phyloP scores from a whole-genome alignment of 352 stramenopile genomes.

The Chrysophaeum taylorii region DNA sequence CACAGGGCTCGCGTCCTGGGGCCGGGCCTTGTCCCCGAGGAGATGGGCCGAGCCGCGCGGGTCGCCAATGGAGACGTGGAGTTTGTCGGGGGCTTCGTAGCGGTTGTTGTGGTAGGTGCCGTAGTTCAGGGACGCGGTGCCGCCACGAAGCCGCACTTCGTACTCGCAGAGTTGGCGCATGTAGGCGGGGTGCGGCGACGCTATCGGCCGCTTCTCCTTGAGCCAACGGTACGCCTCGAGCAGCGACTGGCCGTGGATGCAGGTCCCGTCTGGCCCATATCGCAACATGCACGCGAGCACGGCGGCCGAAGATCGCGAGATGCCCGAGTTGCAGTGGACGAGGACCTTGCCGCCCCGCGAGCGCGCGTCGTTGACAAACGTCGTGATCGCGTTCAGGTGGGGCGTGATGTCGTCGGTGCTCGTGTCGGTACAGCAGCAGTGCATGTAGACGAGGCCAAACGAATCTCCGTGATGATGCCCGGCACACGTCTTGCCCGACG shows the following conservation, averaged over 20 bases:
- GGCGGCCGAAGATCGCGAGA: neutral
- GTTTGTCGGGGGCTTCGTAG: neutral
- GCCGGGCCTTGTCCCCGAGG: neutral
- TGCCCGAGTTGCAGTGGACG: constrained; percentile 15
- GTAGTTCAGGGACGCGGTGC: neutral
- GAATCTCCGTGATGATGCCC: too few species aligned
- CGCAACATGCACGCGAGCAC: neutral
- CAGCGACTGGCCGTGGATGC: neutral
- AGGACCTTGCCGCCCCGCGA: constrained; percentile 5
- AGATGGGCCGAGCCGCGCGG: neutral
- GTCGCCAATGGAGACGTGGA: neutral
- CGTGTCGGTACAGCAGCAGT: constrained; percentile 12
- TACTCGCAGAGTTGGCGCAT: neutral
- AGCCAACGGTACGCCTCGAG: neutral
- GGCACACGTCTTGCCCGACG: too few species aligned
- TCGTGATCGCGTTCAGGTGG: constrained; percentile 7
- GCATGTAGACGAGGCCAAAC: neutral
- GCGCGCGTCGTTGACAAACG: constrained; percentile 12
- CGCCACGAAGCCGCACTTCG: neutral
- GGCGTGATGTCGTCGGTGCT: constrained; percentile 6
- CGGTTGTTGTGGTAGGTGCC: constrained; percentile 7
- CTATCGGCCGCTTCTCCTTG: constrained; percentile 8
- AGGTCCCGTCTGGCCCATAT: neutral
- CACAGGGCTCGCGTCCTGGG: neutral
- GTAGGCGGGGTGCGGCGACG: constrained; percentile 1